Base-by-base conservation (phyloP, 2,329 filamentous ascomycete species). In the Botrytis deweyae region DNA sequence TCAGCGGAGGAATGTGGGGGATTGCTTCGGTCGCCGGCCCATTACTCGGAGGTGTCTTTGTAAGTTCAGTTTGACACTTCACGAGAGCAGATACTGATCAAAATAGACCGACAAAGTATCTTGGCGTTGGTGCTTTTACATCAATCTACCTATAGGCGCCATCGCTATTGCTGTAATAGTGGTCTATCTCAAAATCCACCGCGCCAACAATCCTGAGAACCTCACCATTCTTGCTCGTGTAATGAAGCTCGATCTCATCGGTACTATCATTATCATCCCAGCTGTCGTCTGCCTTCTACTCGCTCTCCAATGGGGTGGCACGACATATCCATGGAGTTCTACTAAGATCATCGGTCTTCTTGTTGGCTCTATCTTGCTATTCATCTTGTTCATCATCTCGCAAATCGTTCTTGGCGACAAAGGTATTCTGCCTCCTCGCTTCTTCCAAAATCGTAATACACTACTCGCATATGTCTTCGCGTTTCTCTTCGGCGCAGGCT, bases 101-200 rank as follows among this genome's bases (percentile, higher is more conserved):
- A n/a, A 9, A 77, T 59, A 62, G 52, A 78, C 71, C 69, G 75
- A 78, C 63, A 73, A 72, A 29, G 78, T 76, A 73, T 81, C 77
- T 75, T 82, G 81, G 81, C 73, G 78, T 25, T 80, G 79, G 79
- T 80, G 78, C 52, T 79, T 80, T 52, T 79, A 78, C 63, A 76
- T 79, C 71, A 78, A 76, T 78, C 70, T 78, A 71, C 74, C 78
- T 36, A 78, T 84, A 62, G 80, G 83, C 61, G 82, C 81, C 64
- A 77, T 84, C 40, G 81, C 84, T 2, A 78, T 86, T 6, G 72
- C 80, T 3, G 74, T 84, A 40, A 75, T 83, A 29, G 77, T 85
- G 22, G 80, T 85, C 18, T 64, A 83, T 64, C 81, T 88, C 5
- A 81, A 85, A 59, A 84, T 85, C 22, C 78, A 84, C 55, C 81